These are phyloP conservation scores for Macrocystidia cucumis DNA, from an alignment of 1,284 basidiomycete genomes.

Conservation along the genomic window DNA sequence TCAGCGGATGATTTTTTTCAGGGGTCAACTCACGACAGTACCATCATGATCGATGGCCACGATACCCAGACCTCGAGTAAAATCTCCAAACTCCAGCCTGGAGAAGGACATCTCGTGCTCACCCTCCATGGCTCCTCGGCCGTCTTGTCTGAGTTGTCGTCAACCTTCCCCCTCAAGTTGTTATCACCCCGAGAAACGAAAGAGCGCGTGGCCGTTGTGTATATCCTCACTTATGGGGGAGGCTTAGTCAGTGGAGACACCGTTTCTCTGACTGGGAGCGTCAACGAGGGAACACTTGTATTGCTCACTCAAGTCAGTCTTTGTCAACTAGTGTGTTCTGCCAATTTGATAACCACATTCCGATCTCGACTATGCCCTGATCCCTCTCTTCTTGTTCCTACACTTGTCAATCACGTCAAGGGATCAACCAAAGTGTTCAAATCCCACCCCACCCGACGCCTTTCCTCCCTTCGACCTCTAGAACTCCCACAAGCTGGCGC, in stretches of 20 bases:
- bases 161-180: slow-evolving; percentile 88
- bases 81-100: slow-evolving; percentile 31
- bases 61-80: no score
- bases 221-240: slow-evolving; percentile 87
- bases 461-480: slow-evolving; percentile 23
- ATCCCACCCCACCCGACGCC: slow-evolving; percentile 44
- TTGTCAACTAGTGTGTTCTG: no score
- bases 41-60: no score
- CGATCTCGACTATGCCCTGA: no score
- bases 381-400: slow-evolving; percentile 5
- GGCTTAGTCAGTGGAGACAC: slow-evolving; percentile 88
- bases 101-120: slow-evolving; percentile 49
- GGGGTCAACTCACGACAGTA: neutral
- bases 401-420: slow-evolving; percentile 27
- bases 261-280: slow-evolving; percentile 56
- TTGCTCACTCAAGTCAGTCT: slow-evolving; percentile 73
- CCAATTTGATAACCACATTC: no score
- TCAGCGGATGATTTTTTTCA: no score
- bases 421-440: slow-evolving; percentile 96
- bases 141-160: slow-evolving; percentile 70
- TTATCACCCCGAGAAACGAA: slow-evolving; percentile 56
- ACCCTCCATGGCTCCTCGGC: slow-evolving; percentile 44
- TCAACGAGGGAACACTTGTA: slow-evolving; percentile 55
- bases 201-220: slow-evolving; percentile 61
- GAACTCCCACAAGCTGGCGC: slow-evolving; percentile 9